Conservation (phyloP, 345 rosid genomes). For the Luvunga scandens region DNA sequence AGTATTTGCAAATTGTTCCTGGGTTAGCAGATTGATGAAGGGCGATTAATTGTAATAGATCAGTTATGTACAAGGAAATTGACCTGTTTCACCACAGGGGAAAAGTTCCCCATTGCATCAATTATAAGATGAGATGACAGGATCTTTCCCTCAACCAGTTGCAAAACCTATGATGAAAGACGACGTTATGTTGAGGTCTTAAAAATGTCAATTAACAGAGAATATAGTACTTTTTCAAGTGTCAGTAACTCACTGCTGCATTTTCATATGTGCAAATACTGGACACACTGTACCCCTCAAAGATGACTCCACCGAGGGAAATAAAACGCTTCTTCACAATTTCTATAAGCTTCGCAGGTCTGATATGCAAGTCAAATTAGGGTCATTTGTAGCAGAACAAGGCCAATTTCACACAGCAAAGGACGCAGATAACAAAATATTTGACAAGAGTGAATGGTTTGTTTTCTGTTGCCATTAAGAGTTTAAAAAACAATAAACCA, state of each 20-base stretch:
- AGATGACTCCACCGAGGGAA: constrained; percentile 80
- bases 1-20: background rate
- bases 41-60: background rate
- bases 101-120: constrained; percentile 97
- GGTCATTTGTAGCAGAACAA: constrained; percentile 12
- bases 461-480: background rate
- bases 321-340: constrained; percentile 67
- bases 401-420: background rate
- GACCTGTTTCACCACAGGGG: constrained; percentile 92
- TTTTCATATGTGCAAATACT: constrained; percentile 58
- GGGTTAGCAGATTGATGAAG: background rate
- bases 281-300: constrained; percentile 73
- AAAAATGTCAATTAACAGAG: background rate
- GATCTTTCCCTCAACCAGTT: constrained; percentile 62
- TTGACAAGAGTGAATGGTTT: background rate
- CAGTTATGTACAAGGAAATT: constrained; percentile 10
- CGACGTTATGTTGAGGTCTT: background rate
- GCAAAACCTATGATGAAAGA: constrained; percentile 46
- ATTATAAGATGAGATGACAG: constrained; percentile 67
- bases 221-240: constrained; percentile 2
- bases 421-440: background rate
- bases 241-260: constrained; percentile 59
- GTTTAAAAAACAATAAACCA: background rate
- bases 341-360: constrained; percentile 87
- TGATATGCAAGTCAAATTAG: constrained; percentile 28